Percentiles rank a stretch among this genome's conserved stretches.
Conservation (phyloP, 106 monocot species). For the Dioscorea dumetorum region DNA sequence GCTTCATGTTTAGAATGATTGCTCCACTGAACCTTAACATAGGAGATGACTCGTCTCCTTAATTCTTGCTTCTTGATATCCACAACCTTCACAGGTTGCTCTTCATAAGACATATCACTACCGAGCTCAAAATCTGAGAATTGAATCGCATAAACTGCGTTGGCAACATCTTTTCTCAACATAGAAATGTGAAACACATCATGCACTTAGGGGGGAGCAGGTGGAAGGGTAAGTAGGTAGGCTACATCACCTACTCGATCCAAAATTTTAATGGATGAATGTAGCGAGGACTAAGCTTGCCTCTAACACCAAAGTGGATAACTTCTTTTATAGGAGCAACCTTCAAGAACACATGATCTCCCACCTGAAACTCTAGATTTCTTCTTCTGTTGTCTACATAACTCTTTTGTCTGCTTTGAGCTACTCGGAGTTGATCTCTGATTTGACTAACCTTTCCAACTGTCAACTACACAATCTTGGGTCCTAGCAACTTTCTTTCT, state of each 20-base stretch:
- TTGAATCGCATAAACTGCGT: not conserved
- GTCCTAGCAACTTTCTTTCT: too few relatives aligned
- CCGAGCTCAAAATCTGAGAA: not conserved
- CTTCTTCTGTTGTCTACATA: too few relatives aligned
- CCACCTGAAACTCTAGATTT: too few relatives aligned
- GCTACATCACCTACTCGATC: not conserved
- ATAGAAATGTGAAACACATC: not conserved
- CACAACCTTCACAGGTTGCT: not conserved
- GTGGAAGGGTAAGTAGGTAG: not conserved
- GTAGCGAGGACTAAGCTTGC: not conserved
- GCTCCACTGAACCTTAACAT: not conserved
- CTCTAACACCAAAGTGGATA: not conserved
- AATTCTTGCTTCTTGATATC: not conserved
- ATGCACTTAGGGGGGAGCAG: not conserved
- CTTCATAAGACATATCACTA: not conserved
- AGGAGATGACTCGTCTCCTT: not conserved
- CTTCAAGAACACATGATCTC: too few relatives aligned
- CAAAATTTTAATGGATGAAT: not conserved
- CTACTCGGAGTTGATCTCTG: too few relatives aligned
- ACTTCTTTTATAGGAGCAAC: not conserved
- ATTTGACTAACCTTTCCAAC: too few relatives aligned
- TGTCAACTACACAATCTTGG: too few relatives aligned
- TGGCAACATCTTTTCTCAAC: not conserved
- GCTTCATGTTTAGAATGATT: not conserved
- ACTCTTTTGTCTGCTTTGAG: too few relatives aligned